Conservation (phyloP, 768 basidiomycete genomes). For the Rhizopogon salebrosus region DNA sequence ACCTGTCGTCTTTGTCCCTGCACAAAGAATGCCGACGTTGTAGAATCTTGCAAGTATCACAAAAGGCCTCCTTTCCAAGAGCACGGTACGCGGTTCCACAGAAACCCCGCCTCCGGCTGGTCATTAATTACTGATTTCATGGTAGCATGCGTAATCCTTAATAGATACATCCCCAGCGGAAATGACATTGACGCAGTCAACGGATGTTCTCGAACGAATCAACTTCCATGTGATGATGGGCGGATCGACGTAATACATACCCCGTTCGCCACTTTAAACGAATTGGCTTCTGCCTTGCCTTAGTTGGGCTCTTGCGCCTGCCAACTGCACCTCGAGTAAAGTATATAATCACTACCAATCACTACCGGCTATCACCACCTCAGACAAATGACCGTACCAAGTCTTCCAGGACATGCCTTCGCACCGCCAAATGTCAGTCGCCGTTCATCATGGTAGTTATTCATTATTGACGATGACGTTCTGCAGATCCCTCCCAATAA, state of each 20-base stretch:
- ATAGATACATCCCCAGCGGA: background rate
- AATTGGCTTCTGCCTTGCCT: background rate
- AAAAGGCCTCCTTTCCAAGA: background rate
- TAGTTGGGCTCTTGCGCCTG: too few relatives aligned
- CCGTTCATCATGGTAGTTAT: background rate
- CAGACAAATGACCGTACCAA: background rate
- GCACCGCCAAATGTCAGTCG: background rate
- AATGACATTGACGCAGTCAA: background rate
- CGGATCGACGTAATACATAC: background rate
- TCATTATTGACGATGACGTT: background rate
- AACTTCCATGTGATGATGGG: background rate
- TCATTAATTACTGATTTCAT: background rate
- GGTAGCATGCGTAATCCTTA: background rate
- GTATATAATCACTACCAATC: background rate
- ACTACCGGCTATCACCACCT: background rate
- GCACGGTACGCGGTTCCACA: too few relatives aligned
- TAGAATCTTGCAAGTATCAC: background rate
- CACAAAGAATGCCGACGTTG: background rate
- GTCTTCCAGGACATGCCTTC: background rate
- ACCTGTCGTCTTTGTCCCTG: background rate
- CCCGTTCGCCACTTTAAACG: background rate
- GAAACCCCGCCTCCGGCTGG: background rate
- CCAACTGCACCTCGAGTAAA: background rate
- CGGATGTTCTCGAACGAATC: background rate
- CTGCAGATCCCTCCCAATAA: background rate